Conservation (phyloP, 768 basidiomycete species). For the Lentinula boryana region DNA sequence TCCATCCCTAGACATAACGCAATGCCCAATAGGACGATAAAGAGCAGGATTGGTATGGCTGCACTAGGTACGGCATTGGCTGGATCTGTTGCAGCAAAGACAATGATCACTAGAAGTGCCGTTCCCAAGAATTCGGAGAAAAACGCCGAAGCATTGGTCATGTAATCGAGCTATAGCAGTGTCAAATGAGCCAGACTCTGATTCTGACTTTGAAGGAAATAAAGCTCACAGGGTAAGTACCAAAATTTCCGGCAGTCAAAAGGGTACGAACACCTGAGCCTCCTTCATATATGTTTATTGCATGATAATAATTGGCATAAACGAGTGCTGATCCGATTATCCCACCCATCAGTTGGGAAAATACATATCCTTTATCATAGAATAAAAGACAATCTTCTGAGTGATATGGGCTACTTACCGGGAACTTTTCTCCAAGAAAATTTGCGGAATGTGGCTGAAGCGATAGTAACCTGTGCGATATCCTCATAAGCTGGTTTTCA, state of each 20-base stretch:
- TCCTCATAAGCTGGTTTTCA: no score
- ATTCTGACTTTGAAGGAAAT: neutral
- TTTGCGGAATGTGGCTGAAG: conserved; percentile 58
- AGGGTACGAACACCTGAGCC: conserved; percentile 49
- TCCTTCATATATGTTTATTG: conserved; percentile 62
- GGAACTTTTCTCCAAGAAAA: conserved; percentile 85
- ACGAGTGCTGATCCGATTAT: conserved; percentile 55
- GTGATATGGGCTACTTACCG: conserved; percentile 15
- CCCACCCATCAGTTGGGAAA: conserved; percentile 61
- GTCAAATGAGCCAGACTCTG: neutral
- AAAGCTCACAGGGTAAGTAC: conserved; percentile 24
- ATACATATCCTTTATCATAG: conserved; percentile 36
- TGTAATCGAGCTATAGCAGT: conserved; percentile 6
- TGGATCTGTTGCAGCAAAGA: conserved; percentile 38
- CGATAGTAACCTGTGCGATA: conserved; percentile 54
- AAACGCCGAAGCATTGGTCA: conserved; percentile 11
- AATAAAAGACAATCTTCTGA: neutral
- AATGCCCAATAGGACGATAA: conserved; percentile 41
- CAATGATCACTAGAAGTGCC: conserved; percentile 36
- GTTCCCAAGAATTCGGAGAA: conserved; percentile 39
- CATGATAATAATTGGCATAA: conserved; percentile 67
- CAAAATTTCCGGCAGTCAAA: conserved; percentile 50
- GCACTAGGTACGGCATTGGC: conserved; percentile 33
- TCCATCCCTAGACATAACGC: conserved; percentile 42
- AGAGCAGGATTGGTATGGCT: conserved; percentile 38